Percentiles rank a stretch among this genome's conserved stretches.
Evolutionary conservation across 2,329 filamentous ascomycete genomes (phyloP).

Genomic region (Sphaceloma murrayae): DNA sequence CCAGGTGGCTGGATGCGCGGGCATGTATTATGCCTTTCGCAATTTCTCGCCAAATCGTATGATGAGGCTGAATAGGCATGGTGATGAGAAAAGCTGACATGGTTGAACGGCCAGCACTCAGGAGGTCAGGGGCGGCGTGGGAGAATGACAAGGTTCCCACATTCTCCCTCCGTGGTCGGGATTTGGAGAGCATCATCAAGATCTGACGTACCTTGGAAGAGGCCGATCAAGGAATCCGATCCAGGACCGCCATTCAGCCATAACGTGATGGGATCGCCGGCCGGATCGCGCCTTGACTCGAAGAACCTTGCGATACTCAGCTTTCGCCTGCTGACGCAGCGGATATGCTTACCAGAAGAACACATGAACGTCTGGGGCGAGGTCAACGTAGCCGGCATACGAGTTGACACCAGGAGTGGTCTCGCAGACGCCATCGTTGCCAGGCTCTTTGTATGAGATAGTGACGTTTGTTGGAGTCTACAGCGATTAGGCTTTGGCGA

Average conservation of each 20-base stretch:
- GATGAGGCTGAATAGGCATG: too few relatives aligned
- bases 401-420: conserved; percentile 44
- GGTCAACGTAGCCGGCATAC: conserved; percentile 36
- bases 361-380: conserved; percentile 29
- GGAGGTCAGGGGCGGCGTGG: too few relatives aligned
- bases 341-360: conserved; percentile 51
- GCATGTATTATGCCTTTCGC: too few relatives aligned
- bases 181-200: neutral
- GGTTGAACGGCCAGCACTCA: too few relatives aligned
- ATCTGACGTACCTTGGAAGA: conserved; percentile 38
- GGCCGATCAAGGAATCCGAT: conserved; percentile 44
- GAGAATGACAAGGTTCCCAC: too few relatives aligned
- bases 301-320: conserved; percentile 41
- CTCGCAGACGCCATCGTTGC: conserved; percentile 40
- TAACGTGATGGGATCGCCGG: conserved; percentile 47
- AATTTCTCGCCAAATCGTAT: too few relatives aligned
- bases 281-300: conserved; percentile 47
- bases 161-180: neutral
- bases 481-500: neutral
- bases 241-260: conserved; percentile 55
- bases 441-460: conserved; percentile 45
- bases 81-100: too few relatives aligned
- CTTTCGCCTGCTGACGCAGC: too few relatives aligned
- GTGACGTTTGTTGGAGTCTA: conserved; percentile 35
- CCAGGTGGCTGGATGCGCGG: too few relatives aligned